Evolutionary conservation across 148 eudicot species (phyloP).

Genomic region (Cornus kousa): DNA sequence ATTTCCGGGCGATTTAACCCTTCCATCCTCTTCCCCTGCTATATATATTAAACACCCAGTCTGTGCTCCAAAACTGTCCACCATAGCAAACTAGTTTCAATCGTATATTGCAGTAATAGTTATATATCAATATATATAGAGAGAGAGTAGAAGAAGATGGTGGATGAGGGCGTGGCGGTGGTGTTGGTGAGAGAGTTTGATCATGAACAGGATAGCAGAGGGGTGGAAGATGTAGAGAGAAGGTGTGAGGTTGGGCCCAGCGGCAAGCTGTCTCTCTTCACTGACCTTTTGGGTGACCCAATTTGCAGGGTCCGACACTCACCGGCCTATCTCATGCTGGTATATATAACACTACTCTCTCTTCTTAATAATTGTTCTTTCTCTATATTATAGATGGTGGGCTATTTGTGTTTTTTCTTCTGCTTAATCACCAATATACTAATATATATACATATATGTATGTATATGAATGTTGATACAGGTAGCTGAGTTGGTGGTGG

Average conservation of each 20-base stretch:
- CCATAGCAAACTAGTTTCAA: neutral
- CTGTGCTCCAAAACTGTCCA: neutral
- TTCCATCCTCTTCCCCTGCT: neutral
- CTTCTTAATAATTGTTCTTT: no score
- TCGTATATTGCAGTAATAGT: neutral
- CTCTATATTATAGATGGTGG: no score
- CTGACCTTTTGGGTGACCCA: constrained; percentile 91
- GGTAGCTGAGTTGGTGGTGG: constrained; percentile 69
- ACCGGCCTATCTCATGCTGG: constrained; percentile 93
- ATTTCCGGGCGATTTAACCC: neutral
- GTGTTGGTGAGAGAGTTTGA: constrained; percentile 64
- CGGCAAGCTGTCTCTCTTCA: constrained; percentile 62
- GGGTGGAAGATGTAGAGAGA: constrained; percentile 68
- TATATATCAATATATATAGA: no score
- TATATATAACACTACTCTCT: constrained; percentile 8
- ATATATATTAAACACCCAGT: neutral
- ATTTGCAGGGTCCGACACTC: constrained; percentile 87
- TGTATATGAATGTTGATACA: constrained; percentile 10
- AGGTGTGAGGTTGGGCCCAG: constrained; percentile 82
- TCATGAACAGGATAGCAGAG: constrained; percentile 35
- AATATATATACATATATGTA: no score
- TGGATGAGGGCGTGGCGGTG: constrained; percentile 18
- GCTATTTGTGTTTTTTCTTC: neutral
- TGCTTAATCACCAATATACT: no score
- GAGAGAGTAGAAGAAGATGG: neutral